Percentiles rank a stretch among this genome's conserved stretches.
Evolutionary conservation across 306 rosid genomes (phyloP).

Genomic region (Pyrus betulifolia): DNA sequence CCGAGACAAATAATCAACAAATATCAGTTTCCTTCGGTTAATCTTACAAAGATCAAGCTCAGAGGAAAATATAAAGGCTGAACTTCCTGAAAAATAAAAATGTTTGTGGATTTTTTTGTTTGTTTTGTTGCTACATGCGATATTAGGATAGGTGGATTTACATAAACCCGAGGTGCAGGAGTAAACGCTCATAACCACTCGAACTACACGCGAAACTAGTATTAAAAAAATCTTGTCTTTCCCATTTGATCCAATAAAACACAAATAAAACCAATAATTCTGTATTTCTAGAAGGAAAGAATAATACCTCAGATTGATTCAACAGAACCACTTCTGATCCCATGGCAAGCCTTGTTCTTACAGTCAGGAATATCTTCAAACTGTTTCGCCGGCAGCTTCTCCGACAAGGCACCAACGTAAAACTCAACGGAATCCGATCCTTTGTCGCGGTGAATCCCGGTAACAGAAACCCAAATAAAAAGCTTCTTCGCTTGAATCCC

Average conservation of each 20-base stretch:
- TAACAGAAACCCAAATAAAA: conserved; percentile 55
- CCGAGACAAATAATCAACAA: background rate
- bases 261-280: background rate
- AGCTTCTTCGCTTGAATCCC: conserved; percentile 66
- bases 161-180: background rate
- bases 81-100: background rate
- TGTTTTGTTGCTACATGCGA: background rate
- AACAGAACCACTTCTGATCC: background rate
- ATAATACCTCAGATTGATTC: conserved; percentile 23
- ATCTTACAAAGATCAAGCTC: background rate
- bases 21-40: background rate
- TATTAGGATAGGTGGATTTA: background rate
- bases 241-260: background rate
- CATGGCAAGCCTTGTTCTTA: conserved; percentile 16
- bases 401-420: conserved; percentile 50
- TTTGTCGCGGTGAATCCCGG: conserved; percentile 38
- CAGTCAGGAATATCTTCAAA: conserved; percentile 45
- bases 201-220: background rate
- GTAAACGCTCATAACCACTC: background rate
- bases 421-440: conserved; percentile 37
- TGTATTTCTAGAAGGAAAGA: background rate
- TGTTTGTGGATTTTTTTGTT: background rate
- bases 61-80: background rate
- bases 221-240: background rate
- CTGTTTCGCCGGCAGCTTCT: conserved; percentile 39